phyloP scores from a whole-genome alignment of 1,139 yeast species.

The Pichia sp. region DNA sequence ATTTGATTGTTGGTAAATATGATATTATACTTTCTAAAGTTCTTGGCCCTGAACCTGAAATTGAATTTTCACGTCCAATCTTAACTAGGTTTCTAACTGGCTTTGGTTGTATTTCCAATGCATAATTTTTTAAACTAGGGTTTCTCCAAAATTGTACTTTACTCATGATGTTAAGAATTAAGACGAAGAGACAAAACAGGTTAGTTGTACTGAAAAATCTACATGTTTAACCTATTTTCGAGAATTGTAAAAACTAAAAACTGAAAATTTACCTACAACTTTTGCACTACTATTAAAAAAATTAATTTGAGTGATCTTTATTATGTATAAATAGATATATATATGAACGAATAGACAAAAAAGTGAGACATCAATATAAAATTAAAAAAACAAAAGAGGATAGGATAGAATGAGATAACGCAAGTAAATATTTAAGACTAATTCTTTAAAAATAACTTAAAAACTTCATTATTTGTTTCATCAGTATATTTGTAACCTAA shows the following conservation, averaged over 20 bases:
- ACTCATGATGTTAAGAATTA: not conserved
- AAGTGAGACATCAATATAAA: not conserved
- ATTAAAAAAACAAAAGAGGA: not conserved
- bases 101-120: not conserved
- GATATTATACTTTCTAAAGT: slow-evolving; percentile 11
- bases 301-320: not conserved
- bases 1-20: slow-evolving; percentile 1
- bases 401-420: not conserved
- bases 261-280: no score
- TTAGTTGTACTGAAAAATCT: no score
- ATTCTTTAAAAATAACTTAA: slow-evolving; percentile 57
- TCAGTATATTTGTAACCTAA: slow-evolving; percentile 75
- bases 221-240: not conserved
- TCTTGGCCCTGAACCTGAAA: slow-evolving; percentile 9
- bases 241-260: not conserved
- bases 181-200: no score
- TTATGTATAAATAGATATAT: not conserved
- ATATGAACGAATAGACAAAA: not conserved
- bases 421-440: not conserved
- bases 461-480: slow-evolving; percentile 80
- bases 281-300: no score
- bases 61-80: not conserved
- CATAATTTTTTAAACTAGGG: slow-evolving; percentile 1
- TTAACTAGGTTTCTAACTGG: slow-evolving; percentile 3
- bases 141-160: slow-evolving; percentile 4